phyloP scores from a whole-genome alignment of 129 eudicot species.

The Flaveria brownii region DNA sequence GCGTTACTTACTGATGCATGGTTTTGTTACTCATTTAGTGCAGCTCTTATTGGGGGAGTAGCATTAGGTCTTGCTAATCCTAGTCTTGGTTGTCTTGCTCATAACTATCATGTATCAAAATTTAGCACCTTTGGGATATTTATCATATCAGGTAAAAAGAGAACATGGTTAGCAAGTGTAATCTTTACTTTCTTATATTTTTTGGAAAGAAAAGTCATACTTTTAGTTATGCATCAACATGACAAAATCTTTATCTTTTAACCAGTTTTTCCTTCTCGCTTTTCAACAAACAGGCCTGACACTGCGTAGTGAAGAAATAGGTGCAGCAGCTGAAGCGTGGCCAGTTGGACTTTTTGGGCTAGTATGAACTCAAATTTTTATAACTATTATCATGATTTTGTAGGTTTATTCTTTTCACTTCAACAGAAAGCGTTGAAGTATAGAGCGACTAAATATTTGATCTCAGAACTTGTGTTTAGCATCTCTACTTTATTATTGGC shows the following conservation, averaged over 20 bases:
- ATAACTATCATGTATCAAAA: conserved; percentile 60
- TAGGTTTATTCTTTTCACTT: conserved; percentile 26
- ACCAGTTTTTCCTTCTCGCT: conserved; percentile 7
- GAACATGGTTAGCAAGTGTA: neutral
- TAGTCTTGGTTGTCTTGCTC: conserved; percentile 79
- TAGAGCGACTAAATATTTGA: neutral
- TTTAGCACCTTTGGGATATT: conserved; percentile 83
- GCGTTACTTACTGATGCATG: conserved; percentile 19
- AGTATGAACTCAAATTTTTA: conserved; percentile 48
- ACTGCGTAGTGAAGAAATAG: conserved; percentile 75
- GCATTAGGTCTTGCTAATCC: conserved; percentile 77
- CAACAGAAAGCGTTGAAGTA: neutral
- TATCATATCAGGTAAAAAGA: conserved; percentile 66
- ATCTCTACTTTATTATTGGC: conserved; percentile 9
- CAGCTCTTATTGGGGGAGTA: conserved; percentile 93
- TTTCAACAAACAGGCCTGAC: conserved; percentile 64
- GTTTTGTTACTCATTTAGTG: conserved; percentile 29
- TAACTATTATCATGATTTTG: conserved; percentile 26
- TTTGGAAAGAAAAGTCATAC: neutral
- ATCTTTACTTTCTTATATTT: neutral
- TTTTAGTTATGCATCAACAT: conserved; percentile 13
- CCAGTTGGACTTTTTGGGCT: conserved; percentile 90
- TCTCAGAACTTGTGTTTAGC: neutral
- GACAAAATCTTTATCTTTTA: neutral
- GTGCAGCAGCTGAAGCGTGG: conserved; percentile 96